These are phyloP conservation scores for Calocera viscosa DNA, from an alignment of 768 basidiomycete species.

Conservation along the genomic window DNA sequence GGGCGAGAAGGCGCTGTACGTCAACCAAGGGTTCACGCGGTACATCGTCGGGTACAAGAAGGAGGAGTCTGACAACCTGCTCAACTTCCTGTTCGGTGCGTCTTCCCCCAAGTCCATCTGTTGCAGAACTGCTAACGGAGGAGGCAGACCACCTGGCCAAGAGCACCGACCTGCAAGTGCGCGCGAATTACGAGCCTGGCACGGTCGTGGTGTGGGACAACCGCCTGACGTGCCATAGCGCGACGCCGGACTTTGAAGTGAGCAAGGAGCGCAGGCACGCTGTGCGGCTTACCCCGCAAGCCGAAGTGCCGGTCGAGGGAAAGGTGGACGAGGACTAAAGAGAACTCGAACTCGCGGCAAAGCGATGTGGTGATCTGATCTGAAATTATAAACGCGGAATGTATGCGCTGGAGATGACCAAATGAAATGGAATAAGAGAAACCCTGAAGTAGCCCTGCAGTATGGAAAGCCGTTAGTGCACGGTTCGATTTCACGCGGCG, in stretches of 20 bases:
- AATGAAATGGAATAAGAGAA: too few species aligned
- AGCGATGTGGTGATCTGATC: too few species aligned
- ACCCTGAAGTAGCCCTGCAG: too few species aligned
- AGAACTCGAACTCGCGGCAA: too few species aligned
- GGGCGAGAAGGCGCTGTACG: slow-evolving; percentile 48
- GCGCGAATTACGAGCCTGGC: slow-evolving; percentile 40
- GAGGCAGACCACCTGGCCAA: slow-evolving; percentile 30
- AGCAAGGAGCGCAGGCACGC: slow-evolving; percentile 33
- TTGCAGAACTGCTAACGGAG: background rate
- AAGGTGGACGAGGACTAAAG: background rate
- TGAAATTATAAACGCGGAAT: too few species aligned
- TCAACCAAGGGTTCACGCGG: slow-evolving; percentile 45
- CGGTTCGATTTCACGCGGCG: too few species aligned
- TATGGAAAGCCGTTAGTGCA: too few species aligned
- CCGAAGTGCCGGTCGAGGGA: slow-evolving; percentile 36
- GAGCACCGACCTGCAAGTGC: slow-evolving; percentile 40
- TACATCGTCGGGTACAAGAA: slow-evolving; percentile 44
- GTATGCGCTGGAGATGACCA: too few species aligned
- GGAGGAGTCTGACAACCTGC: slow-evolving; percentile 44
- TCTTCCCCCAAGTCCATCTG: slow-evolving; percentile 8
- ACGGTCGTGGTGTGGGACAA: slow-evolving; percentile 50
- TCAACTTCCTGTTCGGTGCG: slow-evolving; percentile 41
- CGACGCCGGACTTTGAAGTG: slow-evolving; percentile 31
- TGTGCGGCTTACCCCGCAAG: slow-evolving; percentile 38
- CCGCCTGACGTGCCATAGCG: slow-evolving; percentile 38